These are phyloP conservation scores for Agaricus sinodeliciosus DNA, from an alignment of 768 basidiomycete species.

Conservation along the genomic window DNA sequence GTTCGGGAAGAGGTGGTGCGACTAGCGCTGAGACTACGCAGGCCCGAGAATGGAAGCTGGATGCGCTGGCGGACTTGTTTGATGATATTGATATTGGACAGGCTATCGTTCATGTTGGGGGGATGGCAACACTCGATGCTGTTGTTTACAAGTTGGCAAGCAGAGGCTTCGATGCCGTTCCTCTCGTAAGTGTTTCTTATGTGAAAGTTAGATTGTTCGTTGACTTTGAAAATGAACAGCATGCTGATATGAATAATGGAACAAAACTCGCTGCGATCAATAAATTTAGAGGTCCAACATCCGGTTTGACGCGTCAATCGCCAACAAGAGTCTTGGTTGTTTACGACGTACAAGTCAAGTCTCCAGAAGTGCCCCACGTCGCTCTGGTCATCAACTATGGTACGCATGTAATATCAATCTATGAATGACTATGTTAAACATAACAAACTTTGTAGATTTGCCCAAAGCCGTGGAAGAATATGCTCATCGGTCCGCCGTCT, in stretches of 20 bases:
- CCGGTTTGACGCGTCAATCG: constrained; percentile 58
- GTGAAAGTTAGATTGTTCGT: constrained; percentile 1
- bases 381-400: constrained; percentile 96
- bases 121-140: constrained; percentile 79
- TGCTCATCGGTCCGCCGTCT: constrained; percentile 67
- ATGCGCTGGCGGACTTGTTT: constrained; percentile 84
- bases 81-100: constrained; percentile 80
- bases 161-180: constrained; percentile 81
- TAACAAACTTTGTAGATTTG: constrained; percentile 46
- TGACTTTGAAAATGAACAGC: constrained; percentile 37
- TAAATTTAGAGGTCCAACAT: constrained; percentile 65
- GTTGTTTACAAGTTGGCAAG: constrained; percentile 88
- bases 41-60: constrained; percentile 92
- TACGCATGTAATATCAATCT: constrained; percentile 20
- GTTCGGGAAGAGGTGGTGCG: constrained; percentile 79
- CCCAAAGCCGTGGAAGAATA: constrained; percentile 97
- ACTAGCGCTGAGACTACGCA: constrained; percentile 78
- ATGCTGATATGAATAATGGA: constrained; percentile 87
- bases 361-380: constrained; percentile 82
- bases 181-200: constrained; percentile 56
- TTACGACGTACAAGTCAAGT: constrained; percentile 91
- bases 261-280: constrained; percentile 77
- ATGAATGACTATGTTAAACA: background rate
- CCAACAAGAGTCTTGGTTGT: constrained; percentile 78
- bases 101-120: constrained; percentile 84